A percentile compares a stretch with the other conserved stretches of the same genome.
Evolutionary conservation across 257 asterid genomes (phyloP).

Genomic region (Petunia axillaris): DNA sequence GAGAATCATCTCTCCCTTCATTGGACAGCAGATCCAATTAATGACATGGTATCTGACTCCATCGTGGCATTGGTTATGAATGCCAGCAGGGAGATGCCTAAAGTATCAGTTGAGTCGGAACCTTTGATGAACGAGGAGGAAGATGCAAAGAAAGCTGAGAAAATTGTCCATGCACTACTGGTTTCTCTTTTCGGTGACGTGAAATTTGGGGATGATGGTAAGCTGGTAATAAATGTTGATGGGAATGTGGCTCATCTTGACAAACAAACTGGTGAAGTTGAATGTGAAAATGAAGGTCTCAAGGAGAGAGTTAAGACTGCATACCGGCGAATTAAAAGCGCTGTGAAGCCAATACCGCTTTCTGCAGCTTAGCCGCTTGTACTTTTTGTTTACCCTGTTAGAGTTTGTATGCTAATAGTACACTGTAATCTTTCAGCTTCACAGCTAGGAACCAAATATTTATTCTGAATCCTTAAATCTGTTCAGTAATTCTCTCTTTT

Average conservation of each 20-base stretch:
- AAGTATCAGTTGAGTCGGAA: slow-evolving; percentile 66
- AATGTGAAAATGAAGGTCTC: slow-evolving; percentile 78
- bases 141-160: slow-evolving; percentile 67
- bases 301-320: slow-evolving; percentile 82
- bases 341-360: slow-evolving; percentile 85
- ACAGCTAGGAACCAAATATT: background rate
- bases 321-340: slow-evolving; percentile 64
- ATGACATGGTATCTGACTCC: slow-evolving; percentile 96
- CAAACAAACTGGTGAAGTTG: slow-evolving; percentile 77
- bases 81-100: slow-evolving; percentile 76
- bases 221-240: slow-evolving; percentile 69
- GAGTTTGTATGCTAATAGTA: background rate
- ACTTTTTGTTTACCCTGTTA: background rate
- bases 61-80: slow-evolving; percentile 79
- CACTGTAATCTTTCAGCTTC: slow-evolving; percentile 13
- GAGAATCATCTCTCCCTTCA: slow-evolving; percentile 85
- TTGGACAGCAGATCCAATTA: slow-evolving; percentile 96
- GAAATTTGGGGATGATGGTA: slow-evolving; percentile 67
- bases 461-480: background rate
- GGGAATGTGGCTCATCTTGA: slow-evolving; percentile 75
- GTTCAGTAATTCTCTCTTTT: slow-evolving; percentile 7
- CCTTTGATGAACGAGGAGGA: slow-evolving; percentile 50
- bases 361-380: slow-evolving; percentile 41
- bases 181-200: slow-evolving; percentile 89
- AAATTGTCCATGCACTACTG: slow-evolving; percentile 76